phyloP scores from a whole-genome alignment of 176 grass and related monocot species.

The Cenchrus americanus region DNA sequence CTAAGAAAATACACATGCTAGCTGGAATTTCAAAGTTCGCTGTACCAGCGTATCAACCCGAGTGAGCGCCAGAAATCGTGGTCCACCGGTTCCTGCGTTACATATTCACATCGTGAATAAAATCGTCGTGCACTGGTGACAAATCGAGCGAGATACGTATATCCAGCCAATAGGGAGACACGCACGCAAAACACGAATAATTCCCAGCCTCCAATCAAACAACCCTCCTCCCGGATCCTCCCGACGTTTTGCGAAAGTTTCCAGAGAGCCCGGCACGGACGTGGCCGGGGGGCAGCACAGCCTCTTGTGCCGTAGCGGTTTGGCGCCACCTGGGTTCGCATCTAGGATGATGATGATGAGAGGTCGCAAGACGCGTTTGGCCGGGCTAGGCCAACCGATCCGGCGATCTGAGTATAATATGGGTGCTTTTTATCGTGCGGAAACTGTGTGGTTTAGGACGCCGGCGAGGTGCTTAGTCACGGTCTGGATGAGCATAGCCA shows the following conservation, averaged over 20 bases:
- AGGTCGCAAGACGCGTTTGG: neutral
- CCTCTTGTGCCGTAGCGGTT: neutral
- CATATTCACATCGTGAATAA: too few relatives aligned
- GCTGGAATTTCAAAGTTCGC: too few relatives aligned
- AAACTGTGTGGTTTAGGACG: neutral
- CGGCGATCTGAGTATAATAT: neutral
- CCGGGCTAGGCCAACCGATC: neutral
- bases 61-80: neutral
- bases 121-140: neutral
- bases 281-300: neutral
- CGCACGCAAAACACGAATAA: neutral
- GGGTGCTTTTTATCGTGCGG: neutral
- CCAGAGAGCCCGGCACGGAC: conserved; percentile 12
- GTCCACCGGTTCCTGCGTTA: conserved; percentile 12
- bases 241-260: neutral
- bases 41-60: too few relatives aligned
- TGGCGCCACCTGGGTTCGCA: neutral
- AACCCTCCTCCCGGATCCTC: neutral
- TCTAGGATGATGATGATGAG: neutral
- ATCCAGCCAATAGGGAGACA: neutral
- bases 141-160: too few relatives aligned
- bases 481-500: neutral
- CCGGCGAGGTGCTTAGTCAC: conserved; percentile 3
- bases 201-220: neutral
- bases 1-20: too few relatives aligned